Evolutionary conservation across 2,329 filamentous ascomycete genomes (phyloP).

Genomic region (Ceratocystis eucalypticola): DNA sequence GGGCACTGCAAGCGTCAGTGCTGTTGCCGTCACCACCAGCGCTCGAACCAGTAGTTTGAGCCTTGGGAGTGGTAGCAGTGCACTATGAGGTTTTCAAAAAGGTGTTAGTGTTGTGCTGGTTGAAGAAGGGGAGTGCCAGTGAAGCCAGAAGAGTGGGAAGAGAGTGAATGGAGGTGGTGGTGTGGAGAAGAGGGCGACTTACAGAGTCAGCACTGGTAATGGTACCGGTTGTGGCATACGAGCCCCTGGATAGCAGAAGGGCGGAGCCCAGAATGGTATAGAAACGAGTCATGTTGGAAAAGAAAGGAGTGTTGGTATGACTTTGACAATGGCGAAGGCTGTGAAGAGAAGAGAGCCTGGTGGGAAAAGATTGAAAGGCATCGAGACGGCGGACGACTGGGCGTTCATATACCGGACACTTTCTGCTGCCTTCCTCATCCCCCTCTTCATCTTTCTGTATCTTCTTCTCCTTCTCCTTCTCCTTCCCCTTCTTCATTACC

Average conservation of each 20-base stretch:
- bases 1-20: neutral
- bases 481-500: neutral
- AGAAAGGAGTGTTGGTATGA: neutral
- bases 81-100: neutral
- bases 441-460: neutral
- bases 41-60: neutral
- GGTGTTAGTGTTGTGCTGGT: no score
- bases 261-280: neutral
- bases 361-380: neutral
- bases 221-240: neutral
- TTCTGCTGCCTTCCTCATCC: no score
- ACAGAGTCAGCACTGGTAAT: neutral
- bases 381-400: neutral
- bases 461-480: neutral
- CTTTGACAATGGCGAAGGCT: neutral
- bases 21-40: neutral
- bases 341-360: neutral
- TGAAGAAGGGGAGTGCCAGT: no score
- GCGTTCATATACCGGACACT: neutral
- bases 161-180: neutral
- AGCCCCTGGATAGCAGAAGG: neutral
- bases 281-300: slow-evolving; percentile 4
- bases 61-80: neutral
- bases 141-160: no score
- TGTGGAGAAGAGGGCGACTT: neutral